A percentile compares a stretch with the other conserved stretches of the same genome.
Evolutionary conservation across 225 moss, liverwort and hornwort genomes (phyloP).

Genomic region (Straminergon stramineum): DNA sequence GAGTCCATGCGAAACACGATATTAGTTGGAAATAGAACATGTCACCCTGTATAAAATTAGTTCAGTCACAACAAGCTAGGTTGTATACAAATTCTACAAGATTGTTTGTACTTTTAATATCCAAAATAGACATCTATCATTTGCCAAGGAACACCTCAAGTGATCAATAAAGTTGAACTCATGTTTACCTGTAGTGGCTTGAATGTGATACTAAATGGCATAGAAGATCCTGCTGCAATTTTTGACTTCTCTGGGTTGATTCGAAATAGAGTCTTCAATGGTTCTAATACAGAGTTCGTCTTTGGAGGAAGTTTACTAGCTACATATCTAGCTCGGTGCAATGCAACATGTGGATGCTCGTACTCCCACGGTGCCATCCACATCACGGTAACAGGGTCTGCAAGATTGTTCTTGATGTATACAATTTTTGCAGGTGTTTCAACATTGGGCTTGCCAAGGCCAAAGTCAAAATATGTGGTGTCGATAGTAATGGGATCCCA

Average conservation of each 20-base stretch:
- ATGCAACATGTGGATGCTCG: constrained; percentile 36
- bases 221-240: constrained; percentile 57
- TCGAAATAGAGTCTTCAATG: constrained; percentile 35
- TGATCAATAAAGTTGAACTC: background rate
- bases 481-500: constrained; percentile 80
- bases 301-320: constrained; percentile 39
- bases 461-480: constrained; percentile 45
- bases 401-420: constrained; percentile 71
- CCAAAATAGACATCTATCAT: background rate
- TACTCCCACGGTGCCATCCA: constrained; percentile 77
- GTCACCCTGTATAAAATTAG: constrained; percentile 20
- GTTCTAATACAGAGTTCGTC: background rate
- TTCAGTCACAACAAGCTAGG: background rate
- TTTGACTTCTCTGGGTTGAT: constrained; percentile 46
- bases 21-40: constrained; percentile 71
- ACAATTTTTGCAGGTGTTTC: constrained; percentile 61
- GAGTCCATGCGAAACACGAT: constrained; percentile 73
- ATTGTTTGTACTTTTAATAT: background rate
- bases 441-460: constrained; percentile 34
- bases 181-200: constrained; percentile 50
- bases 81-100: background rate
- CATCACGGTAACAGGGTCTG: constrained; percentile 54
- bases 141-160: background rate
- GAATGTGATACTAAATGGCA: constrained; percentile 69
- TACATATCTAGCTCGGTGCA: constrained; percentile 19